Evolutionary conservation across 2,329 filamentous ascomycete genomes (phyloP), one percentile per base, ranked within the genome.

Genomic region (Penicillium decumbens): DNA sequence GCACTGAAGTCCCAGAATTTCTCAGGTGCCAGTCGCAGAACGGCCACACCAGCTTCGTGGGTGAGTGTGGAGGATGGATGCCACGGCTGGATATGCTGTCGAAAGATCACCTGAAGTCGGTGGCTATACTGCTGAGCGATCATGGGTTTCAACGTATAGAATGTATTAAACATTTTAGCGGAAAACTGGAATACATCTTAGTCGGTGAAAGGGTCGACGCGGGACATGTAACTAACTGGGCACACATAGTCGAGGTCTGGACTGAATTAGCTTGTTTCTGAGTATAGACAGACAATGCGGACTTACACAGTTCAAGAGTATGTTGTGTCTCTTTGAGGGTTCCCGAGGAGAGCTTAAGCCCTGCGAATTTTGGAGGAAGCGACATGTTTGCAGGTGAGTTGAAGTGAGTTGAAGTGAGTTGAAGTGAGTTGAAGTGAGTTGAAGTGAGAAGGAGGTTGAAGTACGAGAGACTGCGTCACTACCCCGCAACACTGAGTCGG

Each of bases 71-170:
- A 90, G 18, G 87, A 89, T 1, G 92, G 92, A 73, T 97, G 91
- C 92, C 92, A 95, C 12, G 90, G 89, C 75, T 95, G 90, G 63
- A 96, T 82, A 68, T 95, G 90, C 68, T 92, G 91, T 43, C 91
- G 86, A 77, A 96, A 88, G 64, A 97, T 81, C 60, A 95, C 77
- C 61, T 87, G 79, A 2, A 95, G 74, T 53, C 77, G 78, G 51
- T 75, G 77, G 23, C 73, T 61, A 56, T 87, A 83, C 61, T 83
- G 83, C 43, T 76, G 61, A 27, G 57, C 76, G 59, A 95, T 77
- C 41, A 81, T 68, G 1, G 88, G 85, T 51, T 81, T 75, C 50
- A 95, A 80, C 27, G 76, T 75, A 71, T 85, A 84, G 60, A 96
- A 73, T 2, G 87, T 92, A 55, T 84, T 81, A 80, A 93, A 96